Percentiles rank a stretch among this genome's conserved stretches.
phyloP scores from a whole-genome alignment of 176 grass and related monocot species.

The Tillandsia leiboldiana region DNA sequence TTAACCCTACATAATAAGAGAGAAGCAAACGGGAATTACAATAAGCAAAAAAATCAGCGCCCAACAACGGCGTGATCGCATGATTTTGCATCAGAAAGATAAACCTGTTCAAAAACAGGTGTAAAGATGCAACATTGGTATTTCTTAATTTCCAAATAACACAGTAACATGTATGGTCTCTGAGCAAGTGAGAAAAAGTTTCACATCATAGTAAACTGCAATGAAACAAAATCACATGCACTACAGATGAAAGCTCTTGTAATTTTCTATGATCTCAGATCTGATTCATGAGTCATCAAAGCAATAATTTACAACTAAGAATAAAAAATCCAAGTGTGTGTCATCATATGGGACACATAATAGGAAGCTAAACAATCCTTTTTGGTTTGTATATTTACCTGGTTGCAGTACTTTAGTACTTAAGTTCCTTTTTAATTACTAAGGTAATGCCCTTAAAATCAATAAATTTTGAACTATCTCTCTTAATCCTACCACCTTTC shows the following conservation, averaged over 20 bases:
- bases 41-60: no score
- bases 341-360: neutral
- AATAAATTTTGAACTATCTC: conserved; percentile 8
- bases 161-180: no score
- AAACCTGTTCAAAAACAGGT: no score
- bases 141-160: no score
- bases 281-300: neutral
- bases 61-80: no score
- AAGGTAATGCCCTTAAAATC: neutral
- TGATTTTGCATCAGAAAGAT: no score
- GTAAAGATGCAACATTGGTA: no score
- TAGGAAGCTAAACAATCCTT: neutral
- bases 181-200: neutral
- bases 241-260: neutral
- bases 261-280: neutral
- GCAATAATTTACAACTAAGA: neutral
- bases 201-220: neutral
- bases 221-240: neutral
- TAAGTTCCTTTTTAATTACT: neutral
- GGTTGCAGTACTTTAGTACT: neutral
- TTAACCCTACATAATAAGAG: no score
- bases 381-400: neutral
- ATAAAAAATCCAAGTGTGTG: neutral
- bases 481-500: conserved; percentile 1
- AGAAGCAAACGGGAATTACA: no score